These are phyloP conservation scores for Linnemannia hyalina DNA, from an alignment of 192 early-diverging fungal species.

Conservation along the genomic window DNA sequence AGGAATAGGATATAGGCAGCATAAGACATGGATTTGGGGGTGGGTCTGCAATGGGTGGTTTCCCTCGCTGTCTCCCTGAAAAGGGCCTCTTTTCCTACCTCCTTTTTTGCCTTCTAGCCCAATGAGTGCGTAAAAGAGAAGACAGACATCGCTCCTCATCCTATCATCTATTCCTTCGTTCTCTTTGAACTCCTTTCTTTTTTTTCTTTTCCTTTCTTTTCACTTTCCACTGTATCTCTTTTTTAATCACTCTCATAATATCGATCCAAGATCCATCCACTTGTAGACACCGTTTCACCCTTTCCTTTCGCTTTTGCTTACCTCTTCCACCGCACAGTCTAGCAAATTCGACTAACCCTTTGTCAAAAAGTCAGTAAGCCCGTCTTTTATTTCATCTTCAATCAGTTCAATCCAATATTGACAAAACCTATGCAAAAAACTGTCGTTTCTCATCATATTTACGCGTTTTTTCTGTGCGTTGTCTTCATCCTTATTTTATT, in stretches of 20 bases:
- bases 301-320: background rate
- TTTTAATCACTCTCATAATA: background rate
- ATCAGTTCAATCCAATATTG: no score
- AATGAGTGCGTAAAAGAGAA: background rate
- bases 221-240: background rate
- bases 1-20: background rate
- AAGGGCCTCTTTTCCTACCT: background rate
- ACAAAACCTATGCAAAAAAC: no score
- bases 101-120: background rate
- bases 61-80: background rate
- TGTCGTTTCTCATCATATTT: background rate
- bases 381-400: no score
- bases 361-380: no score
- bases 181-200: background rate
- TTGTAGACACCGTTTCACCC: background rate
- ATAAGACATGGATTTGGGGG: background rate
- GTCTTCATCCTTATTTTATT: background rate
- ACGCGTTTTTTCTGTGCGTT: background rate
- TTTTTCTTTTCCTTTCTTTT: background rate
- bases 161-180: background rate
- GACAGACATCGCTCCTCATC: background rate
- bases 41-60: background rate
- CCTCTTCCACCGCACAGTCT: background rate
- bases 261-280: background rate
- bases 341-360: background rate